Percentiles rank a stretch among this genome's conserved stretches.
Conservation (phyloP, 2,329 filamentous ascomycete genomes). For the Colletotrichum tamarilloi region DNA sequence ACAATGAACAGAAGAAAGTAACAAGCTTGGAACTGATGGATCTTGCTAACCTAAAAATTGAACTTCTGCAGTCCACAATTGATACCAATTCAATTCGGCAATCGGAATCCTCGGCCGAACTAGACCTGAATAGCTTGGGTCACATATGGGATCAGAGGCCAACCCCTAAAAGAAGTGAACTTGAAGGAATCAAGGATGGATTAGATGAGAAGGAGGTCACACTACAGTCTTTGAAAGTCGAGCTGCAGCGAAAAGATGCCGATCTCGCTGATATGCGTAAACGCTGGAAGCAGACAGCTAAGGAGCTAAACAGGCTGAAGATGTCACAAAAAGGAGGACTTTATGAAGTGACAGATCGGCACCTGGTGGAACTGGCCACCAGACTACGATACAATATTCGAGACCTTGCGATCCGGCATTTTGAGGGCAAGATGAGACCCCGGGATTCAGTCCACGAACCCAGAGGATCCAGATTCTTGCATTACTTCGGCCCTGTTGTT, state of each 20-base stretch:
- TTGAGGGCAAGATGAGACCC: neutral
- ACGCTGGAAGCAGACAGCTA: neutral
- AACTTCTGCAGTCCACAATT: neutral
- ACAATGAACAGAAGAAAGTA: neutral
- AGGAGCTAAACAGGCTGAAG: neutral
- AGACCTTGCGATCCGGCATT: neutral
- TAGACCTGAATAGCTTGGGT: neutral
- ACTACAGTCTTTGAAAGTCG: too few species aligned
- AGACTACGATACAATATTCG: neutral
- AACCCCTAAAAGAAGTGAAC: neutral
- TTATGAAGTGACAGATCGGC: neutral
- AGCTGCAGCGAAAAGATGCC: neutral
- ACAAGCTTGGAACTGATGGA: too few species aligned
- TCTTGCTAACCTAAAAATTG: too few species aligned
- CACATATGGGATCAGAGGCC: neutral
- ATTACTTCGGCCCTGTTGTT: neutral
- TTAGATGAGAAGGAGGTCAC: neutral
- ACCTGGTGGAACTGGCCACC: neutral
- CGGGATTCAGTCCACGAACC: neutral
- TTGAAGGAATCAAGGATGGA: too few species aligned
- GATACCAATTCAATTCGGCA: neutral
- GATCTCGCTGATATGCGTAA: neutral
- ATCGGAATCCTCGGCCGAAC: neutral
- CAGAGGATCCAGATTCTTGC: neutral
- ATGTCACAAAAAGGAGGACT: neutral